phyloP scores from a whole-genome alignment of 129 eudicot species.

The Artemisia argyi region DNA sequence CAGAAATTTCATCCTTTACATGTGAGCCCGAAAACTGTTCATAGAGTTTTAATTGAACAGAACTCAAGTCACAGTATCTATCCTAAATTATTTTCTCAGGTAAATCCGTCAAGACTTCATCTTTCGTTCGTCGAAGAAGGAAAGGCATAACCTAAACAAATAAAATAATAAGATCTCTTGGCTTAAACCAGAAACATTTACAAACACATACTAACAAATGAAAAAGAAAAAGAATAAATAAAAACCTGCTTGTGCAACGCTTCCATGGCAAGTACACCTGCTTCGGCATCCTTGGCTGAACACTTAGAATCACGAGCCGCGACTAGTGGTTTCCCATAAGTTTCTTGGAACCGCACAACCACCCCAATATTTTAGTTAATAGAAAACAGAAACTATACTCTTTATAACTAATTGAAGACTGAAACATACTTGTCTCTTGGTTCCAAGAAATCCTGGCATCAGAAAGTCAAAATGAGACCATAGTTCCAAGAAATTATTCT shows the following conservation, averaged over 20 bases:
- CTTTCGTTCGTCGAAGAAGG: slow-evolving; percentile 94
- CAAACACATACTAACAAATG: slow-evolving; percentile 1
- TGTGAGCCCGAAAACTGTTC: slow-evolving; percentile 95
- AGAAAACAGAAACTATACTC: too few species aligned
- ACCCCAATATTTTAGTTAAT: slow-evolving; percentile 1
- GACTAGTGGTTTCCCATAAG: slow-evolving; percentile 89
- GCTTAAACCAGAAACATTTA: slow-evolving; percentile 1
- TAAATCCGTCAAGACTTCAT: slow-evolving; percentile 92
- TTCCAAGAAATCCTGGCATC: slow-evolving; percentile 99
- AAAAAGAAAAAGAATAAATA: neutral
- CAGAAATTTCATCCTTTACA: slow-evolving; percentile 81
- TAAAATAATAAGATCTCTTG: slow-evolving; percentile 17
- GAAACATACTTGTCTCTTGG: slow-evolving; percentile 82
- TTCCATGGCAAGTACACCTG: slow-evolving; percentile 99
- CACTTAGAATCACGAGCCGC: slow-evolving; percentile 98
- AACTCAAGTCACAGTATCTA: slow-evolving; percentile 96
- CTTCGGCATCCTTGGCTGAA: slow-evolving; percentile 99
- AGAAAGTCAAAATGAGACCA: slow-evolving; percentile 99
- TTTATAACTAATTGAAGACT: neutral
- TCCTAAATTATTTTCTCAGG: slow-evolving; percentile 99
- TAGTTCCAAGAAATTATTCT: slow-evolving; percentile 93
- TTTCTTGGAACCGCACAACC: slow-evolving; percentile 76
- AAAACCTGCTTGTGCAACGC: slow-evolving; percentile 97
- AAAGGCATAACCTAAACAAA: slow-evolving; percentile 84
- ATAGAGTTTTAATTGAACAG: slow-evolving; percentile 85